Conservation (phyloP, 306 rosid species). For the Lathyrus tuberosus region DNA sequence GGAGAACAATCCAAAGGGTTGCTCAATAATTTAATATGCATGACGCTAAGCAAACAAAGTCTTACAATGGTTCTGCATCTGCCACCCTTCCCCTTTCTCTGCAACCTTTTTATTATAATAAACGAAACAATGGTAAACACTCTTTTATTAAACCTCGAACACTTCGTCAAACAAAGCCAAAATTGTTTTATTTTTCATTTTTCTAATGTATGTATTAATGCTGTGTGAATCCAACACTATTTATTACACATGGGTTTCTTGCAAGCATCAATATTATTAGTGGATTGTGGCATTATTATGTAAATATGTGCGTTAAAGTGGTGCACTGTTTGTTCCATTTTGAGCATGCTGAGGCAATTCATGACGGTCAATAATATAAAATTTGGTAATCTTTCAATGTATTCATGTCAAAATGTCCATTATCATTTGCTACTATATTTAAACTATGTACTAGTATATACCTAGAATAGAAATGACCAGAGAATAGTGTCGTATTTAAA, state of each 20-base stretch:
- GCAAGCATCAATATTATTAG: background rate
- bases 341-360: constrained; percentile 15
- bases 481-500: too few species aligned
- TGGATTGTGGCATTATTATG: constrained; percentile 17
- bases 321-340: constrained; percentile 28
- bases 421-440: constrained; percentile 2
- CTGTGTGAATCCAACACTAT: constrained; percentile 26
- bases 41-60: constrained; percentile 69
- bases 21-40: constrained; percentile 59
- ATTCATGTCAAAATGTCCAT: background rate
- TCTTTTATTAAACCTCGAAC: constrained; percentile 51
- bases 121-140: constrained; percentile 46
- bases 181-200: constrained; percentile 5
- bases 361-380: constrained; percentile 26
- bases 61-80: constrained; percentile 48
- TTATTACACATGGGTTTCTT: constrained; percentile 36
- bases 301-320: constrained; percentile 13
- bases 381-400: constrained; percentile 2
- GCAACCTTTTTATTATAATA: constrained; percentile 42
- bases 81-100: constrained; percentile 30
- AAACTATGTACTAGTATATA: background rate
- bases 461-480: too few species aligned
- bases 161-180: constrained; percentile 16
- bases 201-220: background rate
- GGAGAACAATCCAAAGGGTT: constrained; percentile 57